Evolutionary conservation across 106 monocot species (phyloP).

Genomic region (Alisma plantagoaquatica): DNA sequence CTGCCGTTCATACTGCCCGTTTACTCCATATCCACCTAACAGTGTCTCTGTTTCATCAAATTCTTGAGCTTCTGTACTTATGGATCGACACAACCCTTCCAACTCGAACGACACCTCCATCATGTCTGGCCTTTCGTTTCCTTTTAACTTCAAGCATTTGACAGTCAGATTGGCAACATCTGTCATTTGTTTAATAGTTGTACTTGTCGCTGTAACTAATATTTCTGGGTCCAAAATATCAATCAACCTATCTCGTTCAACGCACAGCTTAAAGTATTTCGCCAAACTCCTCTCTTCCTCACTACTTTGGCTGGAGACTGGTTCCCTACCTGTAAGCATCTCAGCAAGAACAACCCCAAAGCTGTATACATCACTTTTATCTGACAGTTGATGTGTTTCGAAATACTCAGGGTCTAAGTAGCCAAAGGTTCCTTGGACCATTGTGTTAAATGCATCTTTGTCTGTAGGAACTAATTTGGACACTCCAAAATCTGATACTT

Average conservation of each 20-base stretch:
- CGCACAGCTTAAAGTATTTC: slow-evolving; percentile 7
- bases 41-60: no score
- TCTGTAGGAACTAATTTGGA: slow-evolving; percentile 17
- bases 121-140: slow-evolving; percentile 54
- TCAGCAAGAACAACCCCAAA: slow-evolving; percentile 29
- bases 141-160: slow-evolving; percentile 31
- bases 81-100: slow-evolving; percentile 17
- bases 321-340: slow-evolving; percentile 23
- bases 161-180: no score
- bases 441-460: slow-evolving; percentile 14
- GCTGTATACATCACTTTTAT: no score
- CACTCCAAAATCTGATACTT: slow-evolving; percentile 33
- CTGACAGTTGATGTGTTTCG: no score
- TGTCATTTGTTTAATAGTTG: no score
- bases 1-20: no score
- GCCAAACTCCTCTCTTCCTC: slow-evolving; percentile 15
- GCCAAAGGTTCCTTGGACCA: no score
- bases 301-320: slow-evolving; percentile 3
- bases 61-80: no score
- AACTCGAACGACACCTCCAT: slow-evolving; percentile 36
- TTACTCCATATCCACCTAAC: no score
- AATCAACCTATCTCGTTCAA: background rate
- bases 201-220: background rate
- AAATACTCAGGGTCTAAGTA: no score
- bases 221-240: slow-evolving; percentile 16